phyloP scores from a whole-genome alignment of 495 filamentous ascomycete species.

The Podospora bellae-mahoneyi region DNA sequence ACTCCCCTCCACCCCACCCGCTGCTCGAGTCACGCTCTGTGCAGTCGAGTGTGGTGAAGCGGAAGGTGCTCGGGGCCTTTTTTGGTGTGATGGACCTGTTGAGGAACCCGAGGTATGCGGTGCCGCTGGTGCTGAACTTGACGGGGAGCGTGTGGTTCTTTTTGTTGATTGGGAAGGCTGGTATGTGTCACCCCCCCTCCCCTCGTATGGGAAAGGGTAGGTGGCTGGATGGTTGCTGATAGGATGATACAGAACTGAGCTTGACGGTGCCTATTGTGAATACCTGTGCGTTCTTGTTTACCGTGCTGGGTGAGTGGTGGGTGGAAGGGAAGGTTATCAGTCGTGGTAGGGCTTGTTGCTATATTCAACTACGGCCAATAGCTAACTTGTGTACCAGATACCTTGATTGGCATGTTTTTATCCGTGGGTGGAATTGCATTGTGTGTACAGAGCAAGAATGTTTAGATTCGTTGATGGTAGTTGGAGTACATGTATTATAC shows the following conservation, averaged over 20 bases:
- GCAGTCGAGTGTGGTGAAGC: slow-evolving; percentile 49
- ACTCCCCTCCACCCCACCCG: slow-evolving; percentile 53
- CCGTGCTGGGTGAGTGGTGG: slow-evolving; percentile 92
- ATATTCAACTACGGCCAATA: neutral
- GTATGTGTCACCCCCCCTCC: slow-evolving; percentile 47
- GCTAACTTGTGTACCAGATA: slow-evolving; percentile 16
- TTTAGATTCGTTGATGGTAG: neutral
- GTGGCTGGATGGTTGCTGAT: slow-evolving; percentile 8
- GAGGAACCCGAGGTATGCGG: slow-evolving; percentile 73
- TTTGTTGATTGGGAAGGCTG: slow-evolving; percentile 84
- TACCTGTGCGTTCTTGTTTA: slow-evolving; percentile 90
- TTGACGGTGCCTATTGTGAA: slow-evolving; percentile 94
- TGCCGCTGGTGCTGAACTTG: slow-evolving; percentile 83
- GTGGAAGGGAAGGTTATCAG: slow-evolving; percentile 86
- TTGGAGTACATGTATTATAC: neutral
- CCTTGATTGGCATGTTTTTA: slow-evolving; percentile 14
- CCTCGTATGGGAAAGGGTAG: neutral
- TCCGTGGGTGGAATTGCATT: slow-evolving; percentile 19
- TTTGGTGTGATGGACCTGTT: slow-evolving; percentile 78
- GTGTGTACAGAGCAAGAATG: slow-evolving; percentile 25
- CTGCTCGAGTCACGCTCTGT: slow-evolving; percentile 41
- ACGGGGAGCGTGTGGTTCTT: slow-evolving; percentile 99
- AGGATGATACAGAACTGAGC: slow-evolving; percentile 64
- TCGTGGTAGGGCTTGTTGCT: slow-evolving; percentile 49
- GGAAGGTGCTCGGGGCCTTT: slow-evolving; percentile 53